Evolutionary conservation across 306 rosid species (phyloP).

Genomic region (Cucurbita pepo): DNA sequence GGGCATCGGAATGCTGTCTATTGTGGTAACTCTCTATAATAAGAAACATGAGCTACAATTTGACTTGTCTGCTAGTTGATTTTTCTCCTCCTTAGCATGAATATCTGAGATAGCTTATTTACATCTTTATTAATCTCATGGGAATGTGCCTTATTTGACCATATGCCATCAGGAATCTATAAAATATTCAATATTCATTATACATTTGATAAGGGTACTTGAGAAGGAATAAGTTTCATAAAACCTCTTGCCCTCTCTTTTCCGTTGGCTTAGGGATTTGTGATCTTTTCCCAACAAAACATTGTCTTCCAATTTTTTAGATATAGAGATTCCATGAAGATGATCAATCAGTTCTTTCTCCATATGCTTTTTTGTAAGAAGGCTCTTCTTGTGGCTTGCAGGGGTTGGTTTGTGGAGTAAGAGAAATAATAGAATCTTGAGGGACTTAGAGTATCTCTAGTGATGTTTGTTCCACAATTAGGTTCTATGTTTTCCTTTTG

Average conservation of each 20-base stretch:
- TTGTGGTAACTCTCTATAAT: constrained; percentile 58
- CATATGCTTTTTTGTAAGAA: too few species aligned
- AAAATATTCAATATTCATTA: neutral
- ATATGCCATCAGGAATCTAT: neutral
- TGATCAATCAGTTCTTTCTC: too few species aligned
- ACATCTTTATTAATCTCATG: neutral
- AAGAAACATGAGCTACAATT: constrained; percentile 1
- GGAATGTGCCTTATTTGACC: neutral
- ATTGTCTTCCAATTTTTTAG: neutral
- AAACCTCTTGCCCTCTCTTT: neutral
- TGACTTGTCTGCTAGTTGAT: neutral
- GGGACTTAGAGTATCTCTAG: too few species aligned
- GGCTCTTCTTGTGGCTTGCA: too few species aligned
- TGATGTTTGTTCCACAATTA: too few species aligned
- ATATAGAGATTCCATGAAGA: too few species aligned
- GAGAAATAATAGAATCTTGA: too few species aligned
- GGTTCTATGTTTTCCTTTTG: too few species aligned
- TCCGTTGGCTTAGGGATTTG: neutral
- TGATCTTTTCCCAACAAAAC: neutral
- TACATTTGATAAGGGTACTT: too few species aligned
- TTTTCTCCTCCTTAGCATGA: neutral
- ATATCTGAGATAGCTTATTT: neutral
- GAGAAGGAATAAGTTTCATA: too few species aligned
- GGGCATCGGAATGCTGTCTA: constrained; percentile 98
- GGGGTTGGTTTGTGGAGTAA: too few species aligned